Conservation (phyloP, 192 early-diverging fungal species). For the Entomortierella parvispora region DNA sequence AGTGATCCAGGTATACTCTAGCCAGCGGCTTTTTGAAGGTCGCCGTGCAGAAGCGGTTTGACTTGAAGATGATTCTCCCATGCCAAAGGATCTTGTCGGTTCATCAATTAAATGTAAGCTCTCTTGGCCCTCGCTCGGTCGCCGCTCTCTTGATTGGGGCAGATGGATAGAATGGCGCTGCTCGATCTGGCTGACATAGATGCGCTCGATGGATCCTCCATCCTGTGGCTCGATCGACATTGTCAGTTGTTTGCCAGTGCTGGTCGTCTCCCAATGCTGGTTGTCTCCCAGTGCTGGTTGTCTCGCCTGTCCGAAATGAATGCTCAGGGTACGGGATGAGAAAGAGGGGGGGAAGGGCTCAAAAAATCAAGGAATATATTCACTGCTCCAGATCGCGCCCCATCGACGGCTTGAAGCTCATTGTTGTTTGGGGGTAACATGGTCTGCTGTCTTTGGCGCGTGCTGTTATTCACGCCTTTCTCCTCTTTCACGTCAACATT, state of each 20-base stretch:
- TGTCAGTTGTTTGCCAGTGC: constrained; percentile 13
- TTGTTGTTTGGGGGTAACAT: too few species aligned
- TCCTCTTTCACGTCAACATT: too few species aligned
- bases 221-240: constrained; percentile 36
- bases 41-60: background rate
- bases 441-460: too few species aligned
- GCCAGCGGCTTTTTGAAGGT: constrained; percentile 3
- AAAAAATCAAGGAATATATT: too few species aligned
- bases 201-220: constrained; percentile 29
- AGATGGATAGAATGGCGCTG: constrained; percentile 19
- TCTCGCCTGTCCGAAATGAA: too few species aligned
- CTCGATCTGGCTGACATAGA: constrained; percentile 43
- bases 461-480: too few species aligned
- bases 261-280: too few species aligned
- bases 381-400: too few species aligned
- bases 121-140: constrained; percentile 15
- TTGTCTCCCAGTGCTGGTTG: too few species aligned
- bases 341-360: too few species aligned
- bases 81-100: background rate
- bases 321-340: too few species aligned
- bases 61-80: background rate
- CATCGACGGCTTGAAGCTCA: too few species aligned
- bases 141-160: background rate
- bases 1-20: constrained; percentile 4
- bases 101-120: constrained; percentile 4